phyloP scores from a whole-genome alignment of 805 yeast genomes.

The Candida pseudoglaebosa region DNA sequence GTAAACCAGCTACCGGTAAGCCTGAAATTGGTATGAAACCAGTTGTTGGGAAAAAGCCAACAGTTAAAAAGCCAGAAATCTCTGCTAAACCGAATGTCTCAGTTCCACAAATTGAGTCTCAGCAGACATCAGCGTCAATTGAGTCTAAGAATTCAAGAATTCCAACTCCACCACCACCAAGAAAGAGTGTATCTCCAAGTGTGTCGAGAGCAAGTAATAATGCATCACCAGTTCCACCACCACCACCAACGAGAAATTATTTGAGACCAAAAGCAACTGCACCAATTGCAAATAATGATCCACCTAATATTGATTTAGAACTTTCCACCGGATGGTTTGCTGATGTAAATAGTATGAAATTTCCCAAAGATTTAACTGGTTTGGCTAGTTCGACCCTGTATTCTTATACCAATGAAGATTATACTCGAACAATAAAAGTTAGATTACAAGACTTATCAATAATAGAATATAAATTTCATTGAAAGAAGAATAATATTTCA shows the following conservation, averaged over 20 bases:
- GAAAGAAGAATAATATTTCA: conserved; percentile 29
- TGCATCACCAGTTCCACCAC: conserved; percentile 20
- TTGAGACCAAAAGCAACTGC: conserved; percentile 10
- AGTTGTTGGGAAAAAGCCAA: conserved; percentile 11
- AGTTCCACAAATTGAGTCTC: conserved; percentile 7
- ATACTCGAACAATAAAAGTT: conserved; percentile 28
- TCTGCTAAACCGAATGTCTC: conserved; percentile 8
- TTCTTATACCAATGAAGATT: conserved; percentile 8
- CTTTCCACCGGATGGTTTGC: conserved; percentile 47
- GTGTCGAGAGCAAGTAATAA: conserved; percentile 7
- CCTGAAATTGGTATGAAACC: conserved; percentile 2
- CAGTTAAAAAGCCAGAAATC: conserved; percentile 12
- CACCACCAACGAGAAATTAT: conserved; percentile 28
- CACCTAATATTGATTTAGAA: conserved; percentile 41
- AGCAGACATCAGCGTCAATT: conserved; percentile 7
- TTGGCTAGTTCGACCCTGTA: conserved; percentile 23
- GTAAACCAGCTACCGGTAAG: background rate
- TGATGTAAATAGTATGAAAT: conserved; percentile 16
- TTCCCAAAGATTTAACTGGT: conserved; percentile 40
- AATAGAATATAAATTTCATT: conserved; percentile 29
- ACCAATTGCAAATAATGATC: conserved; percentile 13
- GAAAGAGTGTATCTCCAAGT: conserved; percentile 7
- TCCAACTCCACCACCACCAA: conserved; percentile 11
- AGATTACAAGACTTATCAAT: conserved; percentile 43
- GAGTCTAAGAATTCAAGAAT: conserved; percentile 3